These are phyloP conservation scores for Euphorbia corollata DNA, from an alignment of 441 rosid genomes.

Conservation along the genomic window DNA sequence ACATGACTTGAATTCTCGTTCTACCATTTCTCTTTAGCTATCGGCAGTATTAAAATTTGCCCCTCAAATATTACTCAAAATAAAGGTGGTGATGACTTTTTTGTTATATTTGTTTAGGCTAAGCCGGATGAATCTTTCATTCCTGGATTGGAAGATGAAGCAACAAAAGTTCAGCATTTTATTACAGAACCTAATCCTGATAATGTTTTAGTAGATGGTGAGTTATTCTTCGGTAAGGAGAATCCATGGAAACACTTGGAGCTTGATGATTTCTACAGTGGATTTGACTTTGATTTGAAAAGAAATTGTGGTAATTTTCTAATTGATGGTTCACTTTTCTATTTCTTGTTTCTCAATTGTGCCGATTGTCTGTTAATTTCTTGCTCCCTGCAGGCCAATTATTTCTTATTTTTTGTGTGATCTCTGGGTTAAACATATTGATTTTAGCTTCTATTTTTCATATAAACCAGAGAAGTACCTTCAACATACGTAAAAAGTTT, in stretches of 20 bases:
- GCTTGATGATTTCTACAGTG: slow-evolving; percentile 38
- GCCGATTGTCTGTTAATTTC: not conserved
- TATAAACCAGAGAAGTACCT: too few relatives aligned
- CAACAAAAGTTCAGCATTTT: slow-evolving; percentile 36
- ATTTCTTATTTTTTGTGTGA: not conserved
- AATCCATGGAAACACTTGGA: slow-evolving; percentile 36
- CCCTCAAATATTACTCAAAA: not conserved
- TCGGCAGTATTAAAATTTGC: not conserved
- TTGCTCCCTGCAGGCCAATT: not conserved
- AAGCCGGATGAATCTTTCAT: slow-evolving; percentile 38
- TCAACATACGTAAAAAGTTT: not conserved
- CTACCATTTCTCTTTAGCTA: not conserved
- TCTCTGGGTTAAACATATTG: not conserved
- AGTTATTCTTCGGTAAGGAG: slow-evolving; percentile 41
- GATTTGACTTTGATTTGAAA: slow-evolving; percentile 40
- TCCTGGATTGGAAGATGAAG: slow-evolving; percentile 40
- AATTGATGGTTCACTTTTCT: slow-evolving; percentile 13
- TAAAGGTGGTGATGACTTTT: not conserved
- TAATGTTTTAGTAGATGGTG: slow-evolving; percentile 40
- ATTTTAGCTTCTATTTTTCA: too few relatives aligned
- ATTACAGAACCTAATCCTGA: slow-evolving; percentile 48
- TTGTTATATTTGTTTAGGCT: slow-evolving; percentile 20
- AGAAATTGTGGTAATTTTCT: slow-evolving; percentile 34
- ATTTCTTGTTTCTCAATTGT: not conserved
- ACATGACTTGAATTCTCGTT: not conserved